Evolutionary conservation across 306 rosid species (phyloP), one percentile per base, ranked within the genome.

Genomic region (Aeschynomene evenia): DNA sequence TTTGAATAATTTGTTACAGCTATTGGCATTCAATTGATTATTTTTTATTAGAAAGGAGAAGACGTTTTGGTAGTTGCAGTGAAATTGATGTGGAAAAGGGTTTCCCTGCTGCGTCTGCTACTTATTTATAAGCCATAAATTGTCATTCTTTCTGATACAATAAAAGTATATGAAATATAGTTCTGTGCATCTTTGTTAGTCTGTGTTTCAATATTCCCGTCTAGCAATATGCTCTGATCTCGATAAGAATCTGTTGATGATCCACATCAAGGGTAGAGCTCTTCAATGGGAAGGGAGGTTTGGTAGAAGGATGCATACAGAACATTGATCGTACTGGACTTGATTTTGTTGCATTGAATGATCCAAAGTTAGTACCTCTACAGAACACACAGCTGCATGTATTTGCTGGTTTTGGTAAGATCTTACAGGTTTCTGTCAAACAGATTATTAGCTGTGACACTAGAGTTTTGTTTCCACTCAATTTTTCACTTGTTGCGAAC

Each of bases 281-380:
- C 60, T 90, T 90, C 76, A 82, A 90, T 75, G 98, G 98, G 77
- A 94, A 86, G 76, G 98, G 98, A 74, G 85, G 88, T 33, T 67
- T 88, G 57, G 82, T 88, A 55, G 89, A 87, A 85, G 98, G 97
- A 31, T 82, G 81, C 70, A 85, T 90, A 79, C 84, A 73, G 80
- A 83, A 76, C 52, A 24, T 90, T 54, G 87, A 80, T 40, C 85
- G 85, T 18, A 46, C 75, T 9, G 90, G 96, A 49, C 78, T 90
- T 57, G 89, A 94, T 75, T 82, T 94, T 84, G 68, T 86, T 68
- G 94, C 97, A 16, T 31, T 81, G 81, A 85, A 82, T 68, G 95
- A 90, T 78, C 89, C 83, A 16, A 79, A 81, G 68, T 54, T 77
- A 61, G 71, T 90, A 79, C 86, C 77, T 81, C 83, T 88, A 48